Percentiles rank a stretch among this genome's conserved stretches.
These are phyloP conservation scores for Plantago coronopus DNA, from an alignment of 305 asterid genomes.

Conservation along the genomic window DNA sequence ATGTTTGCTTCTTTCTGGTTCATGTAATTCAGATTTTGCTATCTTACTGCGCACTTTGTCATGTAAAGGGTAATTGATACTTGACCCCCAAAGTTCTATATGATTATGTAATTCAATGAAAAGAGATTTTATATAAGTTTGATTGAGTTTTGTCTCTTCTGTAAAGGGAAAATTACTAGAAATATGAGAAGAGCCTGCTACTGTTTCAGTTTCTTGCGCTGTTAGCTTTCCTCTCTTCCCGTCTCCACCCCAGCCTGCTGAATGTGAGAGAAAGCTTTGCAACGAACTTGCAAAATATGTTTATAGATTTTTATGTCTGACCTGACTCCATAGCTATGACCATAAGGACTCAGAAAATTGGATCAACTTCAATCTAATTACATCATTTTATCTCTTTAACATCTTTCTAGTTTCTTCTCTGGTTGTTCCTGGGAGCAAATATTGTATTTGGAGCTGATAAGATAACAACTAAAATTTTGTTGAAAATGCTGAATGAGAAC, in stretches of 20 bases:
- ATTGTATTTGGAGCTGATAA: conserved; percentile 9
- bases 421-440: too few relatives aligned
- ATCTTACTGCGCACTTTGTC: conserved; percentile 12
- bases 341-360: too few relatives aligned
- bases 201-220: background rate
- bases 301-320: too few relatives aligned
- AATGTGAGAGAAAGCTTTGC: background rate
- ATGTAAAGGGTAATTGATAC: conserved; percentile 8
- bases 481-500: conserved; percentile 2
- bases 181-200: too few relatives aligned
- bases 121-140: conserved; percentile 12
- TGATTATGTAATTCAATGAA: background rate
- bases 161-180: background rate
- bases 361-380: too few relatives aligned
- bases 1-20: conserved; percentile 9
- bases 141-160: conserved; percentile 15
- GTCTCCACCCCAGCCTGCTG: too few relatives aligned
- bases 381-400: too few relatives aligned
- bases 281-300: too few relatives aligned
- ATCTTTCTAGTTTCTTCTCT: too few relatives aligned
- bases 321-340: too few relatives aligned
- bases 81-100: conserved; percentile 1
- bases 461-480: conserved; percentile 8
- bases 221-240: too few relatives aligned
- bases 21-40: background rate